Evolutionary conservation across 2,329 filamentous ascomycete genomes (phyloP).

Genomic region (Aspergillus intermedius): DNA sequence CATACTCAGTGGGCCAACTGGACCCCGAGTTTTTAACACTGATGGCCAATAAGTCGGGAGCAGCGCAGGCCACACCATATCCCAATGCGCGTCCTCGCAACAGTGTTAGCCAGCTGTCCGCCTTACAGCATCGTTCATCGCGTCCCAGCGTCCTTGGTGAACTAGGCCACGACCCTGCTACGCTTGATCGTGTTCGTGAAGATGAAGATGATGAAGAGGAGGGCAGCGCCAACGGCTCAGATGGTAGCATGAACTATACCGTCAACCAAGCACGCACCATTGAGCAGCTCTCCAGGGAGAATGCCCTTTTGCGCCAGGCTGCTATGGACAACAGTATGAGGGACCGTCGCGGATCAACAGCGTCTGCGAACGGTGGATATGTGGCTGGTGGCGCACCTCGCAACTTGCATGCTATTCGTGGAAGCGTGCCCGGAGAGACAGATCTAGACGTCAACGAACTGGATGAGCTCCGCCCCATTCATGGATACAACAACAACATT

Average conservation of each 20-base stretch:
- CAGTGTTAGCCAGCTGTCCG: constrained; percentile 50
- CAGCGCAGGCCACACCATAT: constrained; percentile 20
- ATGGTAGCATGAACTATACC: constrained; percentile 31
- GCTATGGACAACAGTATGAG: constrained; percentile 33
- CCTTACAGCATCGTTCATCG: constrained; percentile 73
- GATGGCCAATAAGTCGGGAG: constrained; percentile 26
- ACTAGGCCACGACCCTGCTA: constrained; percentile 40
- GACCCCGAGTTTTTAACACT: constrained; percentile 55
- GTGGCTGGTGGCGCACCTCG: constrained; percentile 24
- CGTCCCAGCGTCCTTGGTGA: constrained; percentile 45
- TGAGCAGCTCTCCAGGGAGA: constrained; percentile 43
- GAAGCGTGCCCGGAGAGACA: constrained; percentile 37
- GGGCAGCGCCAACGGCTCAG: constrained; percentile 33
- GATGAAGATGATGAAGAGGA: constrained; percentile 43
- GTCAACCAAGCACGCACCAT: constrained; percentile 39
- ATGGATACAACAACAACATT: constrained; percentile 33
- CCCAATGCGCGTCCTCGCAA: constrained; percentile 30
- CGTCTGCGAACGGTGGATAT: constrained; percentile 30
- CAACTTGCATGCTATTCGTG: constrained; percentile 35
- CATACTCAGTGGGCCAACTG: constrained; percentile 88
- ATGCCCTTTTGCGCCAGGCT: constrained; percentile 41
- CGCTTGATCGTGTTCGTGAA: constrained; percentile 43
- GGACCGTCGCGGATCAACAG: constrained; percentile 37
- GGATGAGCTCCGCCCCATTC: constrained; percentile 37
- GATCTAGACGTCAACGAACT: constrained; percentile 41